Evolutionary conservation across 306 rosid species (phyloP).

Genomic region (Cicer pinnatifidum): DNA sequence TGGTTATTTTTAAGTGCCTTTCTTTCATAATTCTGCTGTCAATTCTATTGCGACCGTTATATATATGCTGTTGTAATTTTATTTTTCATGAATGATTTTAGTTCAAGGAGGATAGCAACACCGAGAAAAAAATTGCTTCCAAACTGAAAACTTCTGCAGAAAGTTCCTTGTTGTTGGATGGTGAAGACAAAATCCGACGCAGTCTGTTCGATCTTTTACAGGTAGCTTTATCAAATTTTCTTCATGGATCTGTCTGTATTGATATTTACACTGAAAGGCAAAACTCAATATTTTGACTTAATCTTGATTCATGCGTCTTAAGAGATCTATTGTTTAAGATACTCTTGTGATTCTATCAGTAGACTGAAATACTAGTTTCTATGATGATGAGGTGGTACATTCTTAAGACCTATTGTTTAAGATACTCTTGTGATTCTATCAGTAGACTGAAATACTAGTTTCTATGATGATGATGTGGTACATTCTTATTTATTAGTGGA

Average conservation of each 20-base stretch:
- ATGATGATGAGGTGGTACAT: constrained; percentile 7
- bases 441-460: constrained; percentile 13
- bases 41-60: constrained; percentile 9
- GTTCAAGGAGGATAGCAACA: constrained; percentile 94
- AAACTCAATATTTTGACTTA: constrained; percentile 10
- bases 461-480: constrained; percentile 7
- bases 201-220: constrained; percentile 79
- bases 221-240: constrained; percentile 52
- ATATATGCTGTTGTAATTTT: constrained; percentile 22
- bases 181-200: constrained; percentile 61
- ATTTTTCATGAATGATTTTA: constrained; percentile 42
- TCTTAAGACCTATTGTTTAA: too few species aligned
- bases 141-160: constrained; percentile 73
- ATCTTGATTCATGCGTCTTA: constrained; percentile 32
- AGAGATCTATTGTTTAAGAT: constrained; percentile 10
- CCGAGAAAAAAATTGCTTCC: constrained; percentile 82
- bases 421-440: constrained; percentile 10
- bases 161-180: constrained; percentile 59
- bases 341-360: constrained; percentile 10
- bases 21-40: constrained; percentile 29
- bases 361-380: constrained; percentile 14
- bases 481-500: not conserved
- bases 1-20: constrained; percentile 29
- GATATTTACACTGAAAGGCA: constrained; percentile 33
- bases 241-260: not conserved